Base-by-base conservation (phyloP, 371 early-diverging fungal species). In the Polyrhizophydium stewartii region DNA sequence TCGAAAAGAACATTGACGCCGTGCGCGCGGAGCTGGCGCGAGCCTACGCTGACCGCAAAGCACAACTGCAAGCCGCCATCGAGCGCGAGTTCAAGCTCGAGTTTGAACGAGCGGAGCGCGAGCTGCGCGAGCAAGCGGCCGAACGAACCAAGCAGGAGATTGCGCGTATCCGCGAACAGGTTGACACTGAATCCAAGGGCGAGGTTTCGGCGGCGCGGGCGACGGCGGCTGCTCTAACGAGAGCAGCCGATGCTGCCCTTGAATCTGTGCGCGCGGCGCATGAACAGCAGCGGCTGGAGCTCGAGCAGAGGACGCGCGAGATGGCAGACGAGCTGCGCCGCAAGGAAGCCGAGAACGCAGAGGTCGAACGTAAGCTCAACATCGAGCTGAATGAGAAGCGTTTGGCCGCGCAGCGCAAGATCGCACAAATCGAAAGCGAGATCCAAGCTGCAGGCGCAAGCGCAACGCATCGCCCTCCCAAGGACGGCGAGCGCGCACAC, bases 181-280 rank as follows among this genome's bases (percentile, higher is more conserved):
- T 51, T 51, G 17, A 16, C 51, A 24, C n/a, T 22, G 12, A 64
- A 3, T 35, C 31, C 17, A 53, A 24, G 21, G 61, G 22, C 17
- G 60, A 51, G 55, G 46, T 52, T 38, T 60, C 60, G 5, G 57
- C 43, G 9, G 65, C 55, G 25, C 49, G 62, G 49, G n/a, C n/a
- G n/a, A n/a, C n/a, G n/a, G n/a, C n/a, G n/a, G n/a, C n/a, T n/a
- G n/a, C n/a, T n/a, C n/a, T n/a, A n/a, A n/a, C n/a, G n/a, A n/a
- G n/a, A n/a, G n/a, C n/a, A n/a, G n/a, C n/a, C n/a, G n/a, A n/a
- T n/a, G n/a, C n/a, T n/a, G n/a, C n/a, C n/a, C n/a, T n/a, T n/a
- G 38, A 53, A 41, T 16, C 58, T 13, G 22, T 67, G 9, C 43
- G n/a, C 16, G 43, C 43, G 5, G 57, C 55, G 27, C 30, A 62